A percentile compares a stretch with the other conserved stretches of the same genome.
Conservation (phyloP, 2,329 filamentous ascomycete genomes). For the Botryosphaeria agaves region DNA sequence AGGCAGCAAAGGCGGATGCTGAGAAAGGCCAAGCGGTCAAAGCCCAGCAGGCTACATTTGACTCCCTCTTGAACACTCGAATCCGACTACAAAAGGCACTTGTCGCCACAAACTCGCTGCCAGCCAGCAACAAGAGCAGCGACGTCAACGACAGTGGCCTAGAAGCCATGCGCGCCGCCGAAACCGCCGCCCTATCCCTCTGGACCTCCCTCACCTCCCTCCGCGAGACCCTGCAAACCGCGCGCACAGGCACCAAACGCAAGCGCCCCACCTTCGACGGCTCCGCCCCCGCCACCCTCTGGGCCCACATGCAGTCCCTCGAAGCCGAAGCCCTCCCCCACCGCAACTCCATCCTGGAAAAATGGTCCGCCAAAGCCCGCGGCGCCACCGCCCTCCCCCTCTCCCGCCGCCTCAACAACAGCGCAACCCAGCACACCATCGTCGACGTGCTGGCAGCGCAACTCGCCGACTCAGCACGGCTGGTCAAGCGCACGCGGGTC, state of each 20-base stretch:
- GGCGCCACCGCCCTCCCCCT: constrained; percentile 39
- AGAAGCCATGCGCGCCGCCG: constrained; percentile 53
- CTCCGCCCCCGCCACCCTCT: constrained; percentile 44
- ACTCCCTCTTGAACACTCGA: constrained; percentile 72
- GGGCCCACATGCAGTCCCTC: constrained; percentile 49
- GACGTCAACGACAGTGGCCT: constrained; percentile 24
- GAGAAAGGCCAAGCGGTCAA: constrained; percentile 79
- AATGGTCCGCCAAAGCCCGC: constrained; percentile 74
- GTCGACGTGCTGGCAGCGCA: constrained; percentile 53
- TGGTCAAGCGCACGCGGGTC: constrained; percentile 50
- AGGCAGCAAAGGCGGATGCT: constrained; percentile 58
- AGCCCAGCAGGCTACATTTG: constrained; percentile 69
- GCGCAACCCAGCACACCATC: constrained; percentile 40
- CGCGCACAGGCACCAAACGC: constrained; percentile 40
- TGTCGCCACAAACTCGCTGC: constrained; percentile 61
- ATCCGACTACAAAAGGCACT: constrained; percentile 90
- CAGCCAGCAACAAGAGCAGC: constrained; percentile 18
- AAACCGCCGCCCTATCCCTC: constrained; percentile 68
- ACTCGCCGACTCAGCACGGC: constrained; percentile 45
- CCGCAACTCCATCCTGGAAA: constrained; percentile 60
- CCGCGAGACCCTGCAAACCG: constrained; percentile 40
- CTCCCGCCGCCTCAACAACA: constrained; percentile 41
- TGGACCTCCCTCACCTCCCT: constrained; percentile 66
- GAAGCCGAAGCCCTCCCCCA: constrained; percentile 43
- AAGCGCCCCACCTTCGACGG: constrained; percentile 32